A percentile compares a stretch with the other conserved stretches of the same genome.
Conservation (phyloP, 2,329 filamentous ascomycete species). For the Diatrype stigma region DNA sequence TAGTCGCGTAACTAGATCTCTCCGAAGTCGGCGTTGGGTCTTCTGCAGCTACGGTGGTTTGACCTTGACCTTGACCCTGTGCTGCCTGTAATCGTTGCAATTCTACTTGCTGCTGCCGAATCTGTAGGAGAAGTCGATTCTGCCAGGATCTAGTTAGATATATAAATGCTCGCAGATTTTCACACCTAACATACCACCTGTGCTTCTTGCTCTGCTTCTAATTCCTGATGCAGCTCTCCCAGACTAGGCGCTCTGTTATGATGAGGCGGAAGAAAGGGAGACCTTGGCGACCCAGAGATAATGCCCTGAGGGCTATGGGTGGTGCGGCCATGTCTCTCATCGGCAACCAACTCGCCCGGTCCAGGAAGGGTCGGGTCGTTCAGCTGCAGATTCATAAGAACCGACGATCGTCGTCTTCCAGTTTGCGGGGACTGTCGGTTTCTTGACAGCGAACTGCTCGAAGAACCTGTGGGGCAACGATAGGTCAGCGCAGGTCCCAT, state of each 20-base stretch:
- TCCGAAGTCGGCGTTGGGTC: conserved; percentile 45
- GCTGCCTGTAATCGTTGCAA: conserved; percentile 55
- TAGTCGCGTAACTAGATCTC: conserved; percentile 35
- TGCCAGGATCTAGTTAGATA: conserved; percentile 25
- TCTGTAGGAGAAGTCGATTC: conserved; percentile 75
- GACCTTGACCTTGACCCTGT: conserved; percentile 37
- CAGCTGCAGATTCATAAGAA: conserved; percentile 69
- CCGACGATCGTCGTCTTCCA: conserved; percentile 61
- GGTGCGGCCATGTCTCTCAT: conserved; percentile 33
- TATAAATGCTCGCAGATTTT: not conserved
- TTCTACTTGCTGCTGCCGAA: conserved; percentile 70
- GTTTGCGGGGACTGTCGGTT: conserved; percentile 42
- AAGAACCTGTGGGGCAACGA: conserved; percentile 36
- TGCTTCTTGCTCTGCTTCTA: conserved; percentile 74
- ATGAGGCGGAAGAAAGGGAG: conserved; percentile 46
- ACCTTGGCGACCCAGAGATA: conserved; percentile 46
- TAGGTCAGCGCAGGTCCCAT: conserved; percentile 4
- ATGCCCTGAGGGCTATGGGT: conserved; percentile 42
- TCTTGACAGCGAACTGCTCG: conserved; percentile 48
- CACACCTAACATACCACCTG: conserved; percentile 56
- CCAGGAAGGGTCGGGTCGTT: conserved; percentile 66
- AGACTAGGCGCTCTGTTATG: conserved; percentile 67
- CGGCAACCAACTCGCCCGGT: conserved; percentile 63
- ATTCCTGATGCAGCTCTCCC: conserved; percentile 73
- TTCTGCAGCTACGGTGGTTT: conserved; percentile 43